A percentile compares a stretch with the other conserved stretches of the same genome.
Evolutionary conservation across 1,284 basidiomycete genomes (phyloP).

Genomic region (Cronartium ribicola): DNA sequence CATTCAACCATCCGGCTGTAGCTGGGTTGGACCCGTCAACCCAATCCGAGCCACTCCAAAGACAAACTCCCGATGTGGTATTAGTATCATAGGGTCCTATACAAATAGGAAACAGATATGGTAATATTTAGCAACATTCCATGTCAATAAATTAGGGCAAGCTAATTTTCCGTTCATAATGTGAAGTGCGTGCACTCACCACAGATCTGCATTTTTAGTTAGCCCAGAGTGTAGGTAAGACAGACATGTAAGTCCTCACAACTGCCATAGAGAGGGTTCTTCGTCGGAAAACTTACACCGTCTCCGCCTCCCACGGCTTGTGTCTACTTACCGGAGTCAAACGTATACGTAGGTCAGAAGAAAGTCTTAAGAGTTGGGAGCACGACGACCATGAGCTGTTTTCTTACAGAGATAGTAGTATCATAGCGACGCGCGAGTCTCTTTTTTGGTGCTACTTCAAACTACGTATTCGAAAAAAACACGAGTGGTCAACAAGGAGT

Average conservation of each 20-base stretch:
- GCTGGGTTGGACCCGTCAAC: neutral
- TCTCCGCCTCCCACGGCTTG: neutral
- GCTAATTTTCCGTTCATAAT: neutral
- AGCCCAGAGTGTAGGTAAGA: neutral
- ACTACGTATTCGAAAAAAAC: too few relatives aligned
- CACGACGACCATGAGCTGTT: neutral
- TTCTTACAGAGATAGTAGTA: conserved; percentile 6
- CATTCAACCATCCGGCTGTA: neutral
- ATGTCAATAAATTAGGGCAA: neutral
- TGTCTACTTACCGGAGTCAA: neutral
- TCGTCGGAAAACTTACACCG: neutral
- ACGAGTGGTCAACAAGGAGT: neutral
- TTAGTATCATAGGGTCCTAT: too few relatives aligned
- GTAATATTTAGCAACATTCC: too few relatives aligned
- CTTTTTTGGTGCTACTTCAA: neutral
- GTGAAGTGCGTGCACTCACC: neutral
- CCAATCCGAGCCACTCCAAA: neutral
- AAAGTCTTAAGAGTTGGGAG: neutral
- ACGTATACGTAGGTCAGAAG: neutral
- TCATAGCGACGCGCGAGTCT: conserved; percentile 28
- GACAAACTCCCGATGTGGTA: neutral
- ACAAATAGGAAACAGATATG: neutral
- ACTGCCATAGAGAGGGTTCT: neutral
- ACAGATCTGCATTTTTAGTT: neutral
- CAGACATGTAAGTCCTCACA: neutral